Evolutionary conservation across 2,329 filamentous ascomycete genomes (phyloP).

Genomic region (Ascochyta rabiei): DNA sequence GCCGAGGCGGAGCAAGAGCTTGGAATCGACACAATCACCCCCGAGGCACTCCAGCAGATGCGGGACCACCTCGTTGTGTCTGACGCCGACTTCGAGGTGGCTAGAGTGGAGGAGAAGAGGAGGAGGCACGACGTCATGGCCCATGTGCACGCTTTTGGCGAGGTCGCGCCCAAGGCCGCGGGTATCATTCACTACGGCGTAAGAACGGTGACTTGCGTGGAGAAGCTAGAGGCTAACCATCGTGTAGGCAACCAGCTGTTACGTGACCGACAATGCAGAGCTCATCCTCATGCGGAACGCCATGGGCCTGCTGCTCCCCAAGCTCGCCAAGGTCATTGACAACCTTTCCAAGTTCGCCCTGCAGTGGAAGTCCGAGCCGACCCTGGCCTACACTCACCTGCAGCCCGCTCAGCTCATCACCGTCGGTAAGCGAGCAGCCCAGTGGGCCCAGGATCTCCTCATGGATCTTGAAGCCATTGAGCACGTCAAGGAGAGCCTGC

Average conservation of each 20-base stretch:
- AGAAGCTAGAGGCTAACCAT: slow-evolving; percentile 64
- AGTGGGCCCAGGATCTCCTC: slow-evolving; percentile 78
- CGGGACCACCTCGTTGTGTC: slow-evolving; percentile 52
- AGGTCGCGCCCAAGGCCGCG: slow-evolving; percentile 75
- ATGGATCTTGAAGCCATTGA: slow-evolving; percentile 79
- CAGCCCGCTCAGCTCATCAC: slow-evolving; percentile 69
- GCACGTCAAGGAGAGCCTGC: slow-evolving; percentile 68
- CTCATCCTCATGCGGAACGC: slow-evolving; percentile 74
- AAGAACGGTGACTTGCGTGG: slow-evolving; percentile 53
- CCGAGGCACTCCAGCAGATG: slow-evolving; percentile 62
- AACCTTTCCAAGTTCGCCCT: slow-evolving; percentile 76
- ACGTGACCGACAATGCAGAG: slow-evolving; percentile 38
- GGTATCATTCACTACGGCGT: slow-evolving; percentile 77
- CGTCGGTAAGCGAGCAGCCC: slow-evolving; percentile 70
- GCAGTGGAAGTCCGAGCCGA: slow-evolving; percentile 73
- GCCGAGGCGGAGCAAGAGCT: slow-evolving; percentile 83
- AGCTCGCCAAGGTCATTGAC: slow-evolving; percentile 77
- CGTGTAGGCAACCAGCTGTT: slow-evolving; percentile 49
- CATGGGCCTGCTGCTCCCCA: slow-evolving; percentile 76
- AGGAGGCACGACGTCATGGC: slow-evolving; percentile 72
- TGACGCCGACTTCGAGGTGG: slow-evolving; percentile 56
- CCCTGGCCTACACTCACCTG: slow-evolving; percentile 77
- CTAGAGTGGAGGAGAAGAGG: slow-evolving; percentile 57
- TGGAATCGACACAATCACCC: slow-evolving; percentile 72
- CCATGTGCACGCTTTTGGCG: slow-evolving; percentile 74